phyloP scores from a whole-genome alignment of 148 eudicot species.

The Camellia japonica region DNA sequence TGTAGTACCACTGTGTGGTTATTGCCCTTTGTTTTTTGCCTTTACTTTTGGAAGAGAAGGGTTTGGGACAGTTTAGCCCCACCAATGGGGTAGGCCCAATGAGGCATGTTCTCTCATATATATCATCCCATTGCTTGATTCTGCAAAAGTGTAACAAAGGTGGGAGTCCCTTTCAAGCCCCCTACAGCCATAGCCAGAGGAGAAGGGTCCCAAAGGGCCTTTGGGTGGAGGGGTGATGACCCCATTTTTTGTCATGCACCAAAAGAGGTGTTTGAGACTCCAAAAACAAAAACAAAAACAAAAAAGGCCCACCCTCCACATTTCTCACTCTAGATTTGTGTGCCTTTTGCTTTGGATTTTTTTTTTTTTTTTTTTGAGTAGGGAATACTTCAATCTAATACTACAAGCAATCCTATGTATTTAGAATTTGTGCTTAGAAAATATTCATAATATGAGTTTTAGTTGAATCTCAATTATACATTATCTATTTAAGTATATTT shows the following conservation, averaged over 20 bases:
- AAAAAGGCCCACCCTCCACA: slow-evolving; percentile 9
- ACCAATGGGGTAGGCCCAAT: slow-evolving; percentile 31
- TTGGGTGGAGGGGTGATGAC: slow-evolving; percentile 6
- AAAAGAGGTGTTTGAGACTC: slow-evolving; percentile 18
- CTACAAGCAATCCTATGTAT: no score
- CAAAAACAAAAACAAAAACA: neutral
- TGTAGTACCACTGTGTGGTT: no score
- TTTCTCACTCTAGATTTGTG: slow-evolving; percentile 18
- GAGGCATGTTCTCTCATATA: slow-evolving; percentile 24
- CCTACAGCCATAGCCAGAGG: slow-evolving; percentile 1
- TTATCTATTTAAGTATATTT: no score
- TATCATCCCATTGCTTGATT: slow-evolving; percentile 34
- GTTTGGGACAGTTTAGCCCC: slow-evolving; percentile 18
- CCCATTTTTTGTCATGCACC: slow-evolving; percentile 32
- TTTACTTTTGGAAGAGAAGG: slow-evolving; percentile 3
- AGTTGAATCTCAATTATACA: no score
- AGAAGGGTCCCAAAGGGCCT: slow-evolving; percentile 11
- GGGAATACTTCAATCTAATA: no score
- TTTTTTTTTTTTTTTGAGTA: slow-evolving; percentile 15
- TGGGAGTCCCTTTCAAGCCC: slow-evolving; percentile 33
- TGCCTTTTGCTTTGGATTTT: slow-evolving; percentile 44
- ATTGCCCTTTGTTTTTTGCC: neutral
- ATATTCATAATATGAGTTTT: no score
- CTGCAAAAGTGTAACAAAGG: slow-evolving; percentile 27
- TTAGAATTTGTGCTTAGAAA: no score